phyloP scores from a whole-genome alignment of 306 rosid species.

The Cajanus cajan region DNA sequence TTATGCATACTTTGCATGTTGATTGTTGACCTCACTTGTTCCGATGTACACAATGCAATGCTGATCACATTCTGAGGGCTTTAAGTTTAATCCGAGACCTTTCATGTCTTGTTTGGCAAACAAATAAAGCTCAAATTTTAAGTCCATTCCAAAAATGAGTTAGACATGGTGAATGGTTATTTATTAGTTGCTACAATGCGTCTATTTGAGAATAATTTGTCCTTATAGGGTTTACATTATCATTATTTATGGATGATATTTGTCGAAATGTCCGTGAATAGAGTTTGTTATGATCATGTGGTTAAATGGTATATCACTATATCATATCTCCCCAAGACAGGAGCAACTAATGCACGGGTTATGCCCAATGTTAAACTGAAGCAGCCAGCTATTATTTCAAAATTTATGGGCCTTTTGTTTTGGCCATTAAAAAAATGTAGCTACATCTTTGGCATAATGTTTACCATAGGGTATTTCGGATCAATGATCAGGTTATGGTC shows the following conservation, averaged over 20 bases:
- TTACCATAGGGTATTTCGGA: background rate
- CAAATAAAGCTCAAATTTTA: background rate
- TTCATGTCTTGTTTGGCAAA: background rate
- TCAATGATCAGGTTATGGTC: background rate
- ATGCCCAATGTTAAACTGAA: background rate
- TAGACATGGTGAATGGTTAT: background rate
- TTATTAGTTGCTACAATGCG: background rate
- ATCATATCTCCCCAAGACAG: background rate
- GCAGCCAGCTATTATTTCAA: background rate
- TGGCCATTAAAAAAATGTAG: background rate
- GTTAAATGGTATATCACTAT: background rate
- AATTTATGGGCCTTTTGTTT: background rate
- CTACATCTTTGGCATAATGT: background rate
- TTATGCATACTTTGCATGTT: background rate
- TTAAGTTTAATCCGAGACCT: background rate
- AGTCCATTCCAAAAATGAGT: background rate
- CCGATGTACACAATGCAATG: background rate
- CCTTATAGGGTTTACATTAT: background rate
- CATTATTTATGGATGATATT: background rate
- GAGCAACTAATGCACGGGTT: background rate
- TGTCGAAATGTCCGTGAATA: background rate
- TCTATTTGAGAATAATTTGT: background rate
- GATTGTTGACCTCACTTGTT: background rate
- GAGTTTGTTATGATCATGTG: background rate
- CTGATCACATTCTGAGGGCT: background rate